These are phyloP conservation scores for Salix viminalis DNA, from an alignment of 345 rosid species.

Conservation along the genomic window DNA sequence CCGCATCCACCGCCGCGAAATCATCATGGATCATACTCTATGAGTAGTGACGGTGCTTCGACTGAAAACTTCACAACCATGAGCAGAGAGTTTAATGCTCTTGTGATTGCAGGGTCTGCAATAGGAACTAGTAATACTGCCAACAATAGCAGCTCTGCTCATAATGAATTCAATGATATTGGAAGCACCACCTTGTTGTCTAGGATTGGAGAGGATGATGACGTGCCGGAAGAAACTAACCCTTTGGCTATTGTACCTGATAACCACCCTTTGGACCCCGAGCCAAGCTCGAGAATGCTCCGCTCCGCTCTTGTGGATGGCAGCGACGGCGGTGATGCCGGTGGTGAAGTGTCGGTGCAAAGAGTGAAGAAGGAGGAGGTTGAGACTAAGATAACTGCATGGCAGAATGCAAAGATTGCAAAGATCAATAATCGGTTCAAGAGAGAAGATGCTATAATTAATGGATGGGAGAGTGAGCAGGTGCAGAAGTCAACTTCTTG, in stretches of 20 bases:
- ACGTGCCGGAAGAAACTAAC: constrained; percentile 55
- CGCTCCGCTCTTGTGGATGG: constrained; percentile 17
- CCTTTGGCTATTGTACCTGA: constrained; percentile 86
- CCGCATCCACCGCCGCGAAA: constrained; percentile 43
- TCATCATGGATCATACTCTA: constrained; percentile 32
- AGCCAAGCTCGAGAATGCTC: constrained; percentile 15
- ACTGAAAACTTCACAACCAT: constrained; percentile 85
- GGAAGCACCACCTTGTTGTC: constrained; percentile 31
- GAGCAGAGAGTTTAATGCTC: constrained; percentile 89
- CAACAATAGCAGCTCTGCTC: constrained; percentile 5
- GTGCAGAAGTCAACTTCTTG: constrained; percentile 70
- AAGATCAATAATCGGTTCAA: constrained; percentile 88
- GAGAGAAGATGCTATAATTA: constrained; percentile 86
- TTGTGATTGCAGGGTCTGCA: constrained; percentile 82
- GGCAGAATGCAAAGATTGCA: constrained; percentile 85
- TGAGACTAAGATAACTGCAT: constrained; percentile 85
- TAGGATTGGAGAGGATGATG: constrained; percentile 62
- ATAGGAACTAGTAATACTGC: constrained; percentile 25
- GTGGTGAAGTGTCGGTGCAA: constrained; percentile 48
- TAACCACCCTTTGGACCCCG: constrained; percentile 30
- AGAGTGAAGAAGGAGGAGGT: constrained; percentile 93
- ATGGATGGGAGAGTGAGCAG: constrained; percentile 88
- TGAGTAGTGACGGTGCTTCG: constrained; percentile 42
- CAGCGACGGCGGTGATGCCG: constrained; percentile 12
- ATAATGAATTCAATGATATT: constrained; percentile 16